Base-by-base conservation (phyloP, 108 stramenopile genomes). In the Aurantiochytrium sp. region DNA sequence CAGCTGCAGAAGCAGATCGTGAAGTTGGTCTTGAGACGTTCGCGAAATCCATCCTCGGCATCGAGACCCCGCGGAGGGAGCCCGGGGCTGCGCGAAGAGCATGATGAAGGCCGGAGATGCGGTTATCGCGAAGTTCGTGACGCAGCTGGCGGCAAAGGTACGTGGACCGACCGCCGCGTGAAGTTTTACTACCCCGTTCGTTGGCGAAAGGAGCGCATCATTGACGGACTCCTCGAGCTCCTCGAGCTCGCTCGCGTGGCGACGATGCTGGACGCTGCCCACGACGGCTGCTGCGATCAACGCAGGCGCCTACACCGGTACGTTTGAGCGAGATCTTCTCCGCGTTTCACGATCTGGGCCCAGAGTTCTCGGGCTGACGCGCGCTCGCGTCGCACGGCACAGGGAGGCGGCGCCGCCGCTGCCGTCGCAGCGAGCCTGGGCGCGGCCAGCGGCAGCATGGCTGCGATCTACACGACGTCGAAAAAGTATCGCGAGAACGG, bases 381-480 rank as follows among this genome's bases (percentile, higher is more conserved):
- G 53, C 17, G 17, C 12, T 54, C 53, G 53, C 12, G 12, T 54
- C 17, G 12, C 53, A 21, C 21, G 53, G 27, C 19, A 81, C 73
- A 81, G 73, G 73, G 73, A 27, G 73, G 73, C 6, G 73, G 73
- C 21, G 73, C 73, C 24, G 73, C 73, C 12, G 73, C 73, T 17
- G 73, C 73, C 6, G 73, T 81, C 6, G 73, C 73, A 15, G 73
- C 73, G 24, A 81, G 73, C 73, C 45, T 81, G 39, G 73, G 73
- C 24, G 73, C 45, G 12, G 73, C 73, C 42, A 81, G 73, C 45
- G 73, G 73, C 6, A 48, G 42, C 42, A 81, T 81, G 73, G 73
- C 73, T 22, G 73, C 73, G 21, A 81, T 81, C 45, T 81, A 81
- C 73, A 81, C 73, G 39, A 41, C 39, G 12, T 48, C 42, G 24